phyloP scores from a whole-genome alignment of 768 basidiomycete species.

The Dentipellis sp. region DNA sequence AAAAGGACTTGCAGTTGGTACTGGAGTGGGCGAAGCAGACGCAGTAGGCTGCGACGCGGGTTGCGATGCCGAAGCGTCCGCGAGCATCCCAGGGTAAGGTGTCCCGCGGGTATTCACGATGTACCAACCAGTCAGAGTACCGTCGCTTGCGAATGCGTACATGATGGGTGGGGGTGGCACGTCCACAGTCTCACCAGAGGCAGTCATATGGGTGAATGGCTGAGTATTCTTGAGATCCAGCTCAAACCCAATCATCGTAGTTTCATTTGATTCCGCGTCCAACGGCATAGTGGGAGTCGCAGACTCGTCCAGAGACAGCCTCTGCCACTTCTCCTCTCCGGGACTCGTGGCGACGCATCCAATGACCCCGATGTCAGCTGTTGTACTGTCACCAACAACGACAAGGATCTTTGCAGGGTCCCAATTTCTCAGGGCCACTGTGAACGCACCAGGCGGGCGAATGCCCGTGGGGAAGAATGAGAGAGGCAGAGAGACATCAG shows the following conservation, averaged over 20 bases:
- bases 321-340: constrained; percentile 31
- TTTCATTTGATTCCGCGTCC: constrained; percentile 62
- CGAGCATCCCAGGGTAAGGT: constrained; percentile 47
- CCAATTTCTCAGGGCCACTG: constrained; percentile 33
- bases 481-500: constrained; percentile 27
- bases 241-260: constrained; percentile 53
- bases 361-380: constrained; percentile 40
- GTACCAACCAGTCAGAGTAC: constrained; percentile 68
- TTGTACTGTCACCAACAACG: constrained; percentile 40
- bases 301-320: constrained; percentile 38
- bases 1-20: constrained; percentile 10
- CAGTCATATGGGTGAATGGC: constrained; percentile 26
- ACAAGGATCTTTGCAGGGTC: constrained; percentile 32
- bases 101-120: constrained; percentile 44
- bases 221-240: constrained; percentile 52
- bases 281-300: constrained; percentile 54
- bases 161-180: constrained; percentile 50
- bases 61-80: constrained; percentile 3
- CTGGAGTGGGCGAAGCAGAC: not conserved
- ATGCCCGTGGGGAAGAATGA: constrained; percentile 38
- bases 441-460: constrained; percentile 35
- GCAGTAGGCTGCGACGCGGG: constrained; percentile 1
- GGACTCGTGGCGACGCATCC: constrained; percentile 22
- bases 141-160: constrained; percentile 73
- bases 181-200: constrained; percentile 32